Evolutionary conservation across 1,139 yeast species (phyloP), one percentile per base, ranked within the genome.

Genomic region (Yamadazyma dendronema): DNA sequence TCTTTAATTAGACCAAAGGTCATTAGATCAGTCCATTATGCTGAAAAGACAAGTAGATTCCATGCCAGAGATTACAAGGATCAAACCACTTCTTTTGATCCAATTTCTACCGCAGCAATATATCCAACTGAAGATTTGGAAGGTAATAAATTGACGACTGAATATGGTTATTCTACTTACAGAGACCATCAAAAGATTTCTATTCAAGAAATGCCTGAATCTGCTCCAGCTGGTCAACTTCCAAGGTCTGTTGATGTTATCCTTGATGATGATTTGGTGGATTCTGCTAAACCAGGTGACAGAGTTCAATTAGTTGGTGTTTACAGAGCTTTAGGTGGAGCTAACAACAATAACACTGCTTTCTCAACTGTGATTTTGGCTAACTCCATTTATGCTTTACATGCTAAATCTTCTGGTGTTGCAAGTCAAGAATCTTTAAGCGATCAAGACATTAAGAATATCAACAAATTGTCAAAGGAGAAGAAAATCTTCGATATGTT

Each of bases 131-230:
- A 87, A 53, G 98, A 94, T 57, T 75, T 85, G 24, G 92, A 88
- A 37, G 97, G 97, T 11, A 84, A 90, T 61, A 86, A 88, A 49
- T 66, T 92, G 46, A 73, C 79, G 24, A 90, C 97, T 0, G 98
- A 92, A 58, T 92, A 87, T 56, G 99, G 99, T 3, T 86, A 83
- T 57, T 84, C 94, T 15, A 88, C 95, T 15, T 92, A 88, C 59
- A 76, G 92, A 51, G 98, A 92, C 62, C 97, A 92, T 57, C 99
- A 92, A 63, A 85, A 89, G 31, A 76, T 92, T 26, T 81, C 96
- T 0, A 84, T 92, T 27, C 99, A 92, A 62, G 99, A 92, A 66
- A 87, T 94, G 92, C 99, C 98, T 1, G 99, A 92, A 65, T 77
- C 84, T 49, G 97, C 98, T 0, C 98, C 98, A 13, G 95, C 97